A percentile compares a stretch with the other conserved stretches of the same genome.
phyloP scores from a whole-genome alignment of 495 filamentous ascomycete genomes.

The Cercophora newfieldiana region DNA sequence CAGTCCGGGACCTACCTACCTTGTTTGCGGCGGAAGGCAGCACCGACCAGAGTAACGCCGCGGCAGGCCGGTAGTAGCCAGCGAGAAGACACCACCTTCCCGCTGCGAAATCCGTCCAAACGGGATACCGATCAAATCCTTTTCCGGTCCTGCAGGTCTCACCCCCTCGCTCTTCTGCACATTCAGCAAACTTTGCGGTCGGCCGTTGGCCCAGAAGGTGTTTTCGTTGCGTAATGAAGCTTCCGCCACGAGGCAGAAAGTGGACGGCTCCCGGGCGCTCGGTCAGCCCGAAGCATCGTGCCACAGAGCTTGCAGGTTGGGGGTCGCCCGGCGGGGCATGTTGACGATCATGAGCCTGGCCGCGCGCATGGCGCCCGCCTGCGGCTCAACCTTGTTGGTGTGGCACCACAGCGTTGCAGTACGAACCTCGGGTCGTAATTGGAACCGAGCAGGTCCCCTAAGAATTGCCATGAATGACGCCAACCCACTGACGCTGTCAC shows the following conservation, averaged over 20 bases:
- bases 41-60: neutral
- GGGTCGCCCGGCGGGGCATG: neutral
- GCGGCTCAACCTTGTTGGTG: neutral
- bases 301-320: neutral
- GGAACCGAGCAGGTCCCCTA: conserved; percentile 2
- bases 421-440: neutral
- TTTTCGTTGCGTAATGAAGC: conserved; percentile 8
- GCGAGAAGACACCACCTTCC: neutral
- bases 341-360: neutral
- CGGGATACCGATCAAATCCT: conserved; percentile 10
- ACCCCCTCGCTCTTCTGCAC: neutral
- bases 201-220: neutral
- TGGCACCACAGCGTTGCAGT: neutral
- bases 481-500: neutral
- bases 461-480: conserved; percentile 3
- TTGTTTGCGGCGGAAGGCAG: neutral
- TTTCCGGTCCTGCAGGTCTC: neutral
- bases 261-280: neutral
- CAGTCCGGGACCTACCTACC: too few relatives aligned
- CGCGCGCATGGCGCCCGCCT: neutral
- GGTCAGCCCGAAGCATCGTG: neutral
- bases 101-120: conserved; percentile 1
- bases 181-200: neutral
- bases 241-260: neutral
- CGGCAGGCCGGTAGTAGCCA: neutral